Conservation (phyloP, 805 yeast genomes). For the Starmerella scarabaei region DNA sequence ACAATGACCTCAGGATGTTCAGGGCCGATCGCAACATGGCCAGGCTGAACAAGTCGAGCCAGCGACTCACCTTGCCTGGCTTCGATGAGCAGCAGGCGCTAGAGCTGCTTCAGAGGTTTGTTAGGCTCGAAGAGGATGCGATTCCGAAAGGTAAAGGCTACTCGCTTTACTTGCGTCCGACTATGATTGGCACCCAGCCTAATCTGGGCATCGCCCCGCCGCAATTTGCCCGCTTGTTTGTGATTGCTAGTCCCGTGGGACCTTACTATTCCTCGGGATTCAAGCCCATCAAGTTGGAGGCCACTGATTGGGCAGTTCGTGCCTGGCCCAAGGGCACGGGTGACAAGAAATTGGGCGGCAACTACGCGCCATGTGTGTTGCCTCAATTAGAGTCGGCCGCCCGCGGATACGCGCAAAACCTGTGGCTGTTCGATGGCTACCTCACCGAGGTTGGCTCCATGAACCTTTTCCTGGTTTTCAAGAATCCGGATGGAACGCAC, state of each 20-base stretch:
- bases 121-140: constrained; percentile 59
- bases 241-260: constrained; percentile 92
- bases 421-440: constrained; percentile 82
- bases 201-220: constrained; percentile 83
- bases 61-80: constrained; percentile 75
- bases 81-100: constrained; percentile 69
- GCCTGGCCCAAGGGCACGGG: constrained; percentile 99
- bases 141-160: constrained; percentile 81
- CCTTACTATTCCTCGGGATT: constrained; percentile 92
- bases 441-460: constrained; percentile 96
- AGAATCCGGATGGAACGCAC: constrained; percentile 64
- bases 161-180: constrained; percentile 87
- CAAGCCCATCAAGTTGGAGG: constrained; percentile 88
- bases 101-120: constrained; percentile 62
- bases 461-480: constrained; percentile 84
- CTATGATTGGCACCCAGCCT: constrained; percentile 83
- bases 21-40: constrained; percentile 86
- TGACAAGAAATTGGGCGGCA: constrained; percentile 90
- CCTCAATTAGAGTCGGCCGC: constrained; percentile 85
- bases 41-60: constrained; percentile 81
- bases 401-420: constrained; percentile 88
- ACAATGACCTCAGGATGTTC: constrained; percentile 63
- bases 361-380: constrained; percentile 88
- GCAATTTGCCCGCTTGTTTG: constrained; percentile 63
- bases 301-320: constrained; percentile 90